These are phyloP conservation scores for Clitopilus passeckerianus DNA, from an alignment of 768 basidiomycete species.

Conservation along the genomic window DNA sequence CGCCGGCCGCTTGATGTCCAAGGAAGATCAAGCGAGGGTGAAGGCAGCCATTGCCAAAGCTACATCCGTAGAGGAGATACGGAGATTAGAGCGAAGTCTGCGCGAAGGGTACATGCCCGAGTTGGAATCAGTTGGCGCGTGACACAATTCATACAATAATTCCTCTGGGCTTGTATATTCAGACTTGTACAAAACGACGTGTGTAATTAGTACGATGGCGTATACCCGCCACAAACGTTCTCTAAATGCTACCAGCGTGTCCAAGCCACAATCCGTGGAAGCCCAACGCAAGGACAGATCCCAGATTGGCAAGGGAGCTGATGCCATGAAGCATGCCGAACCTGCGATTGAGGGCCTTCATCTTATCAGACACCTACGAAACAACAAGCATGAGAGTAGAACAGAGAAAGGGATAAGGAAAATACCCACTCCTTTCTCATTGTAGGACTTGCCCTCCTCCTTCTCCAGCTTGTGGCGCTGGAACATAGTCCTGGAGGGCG, in stretches of 20 bases:
- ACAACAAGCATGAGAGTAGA: not conserved
- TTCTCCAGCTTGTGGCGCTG: slow-evolving; percentile 70
- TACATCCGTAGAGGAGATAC: slow-evolving; percentile 87
- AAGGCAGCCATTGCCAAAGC: slow-evolving; percentile 85
- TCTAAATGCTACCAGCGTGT: slow-evolving; percentile 39
- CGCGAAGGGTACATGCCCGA: slow-evolving; percentile 82
- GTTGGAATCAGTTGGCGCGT: slow-evolving; percentile 76
- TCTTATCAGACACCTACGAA: slow-evolving; percentile 54
- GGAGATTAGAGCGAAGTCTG: slow-evolving; percentile 74
- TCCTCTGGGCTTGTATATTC: slow-evolving; percentile 16
- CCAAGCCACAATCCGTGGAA: slow-evolving; percentile 76
- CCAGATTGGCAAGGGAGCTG: slow-evolving; percentile 63
- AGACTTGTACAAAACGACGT: slow-evolving; percentile 9
- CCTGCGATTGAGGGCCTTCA: slow-evolving; percentile 63
- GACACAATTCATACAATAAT: slow-evolving; percentile 20
- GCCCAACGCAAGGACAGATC: slow-evolving; percentile 49
- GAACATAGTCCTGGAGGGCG: slow-evolving; percentile 59
- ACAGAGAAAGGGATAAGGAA: not conserved
- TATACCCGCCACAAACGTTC: slow-evolving; percentile 4
- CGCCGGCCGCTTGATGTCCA: slow-evolving; percentile 85
- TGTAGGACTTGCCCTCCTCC: slow-evolving; percentile 63
- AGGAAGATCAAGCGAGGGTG: slow-evolving; percentile 86
- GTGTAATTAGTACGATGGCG: slow-evolving; percentile 5
- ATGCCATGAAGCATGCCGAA: slow-evolving; percentile 69
- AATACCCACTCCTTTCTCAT: slow-evolving; percentile 54